These are phyloP conservation scores for Ajuga reptans DNA, from an alignment of 305 asterid species.

Conservation along the genomic window DNA sequence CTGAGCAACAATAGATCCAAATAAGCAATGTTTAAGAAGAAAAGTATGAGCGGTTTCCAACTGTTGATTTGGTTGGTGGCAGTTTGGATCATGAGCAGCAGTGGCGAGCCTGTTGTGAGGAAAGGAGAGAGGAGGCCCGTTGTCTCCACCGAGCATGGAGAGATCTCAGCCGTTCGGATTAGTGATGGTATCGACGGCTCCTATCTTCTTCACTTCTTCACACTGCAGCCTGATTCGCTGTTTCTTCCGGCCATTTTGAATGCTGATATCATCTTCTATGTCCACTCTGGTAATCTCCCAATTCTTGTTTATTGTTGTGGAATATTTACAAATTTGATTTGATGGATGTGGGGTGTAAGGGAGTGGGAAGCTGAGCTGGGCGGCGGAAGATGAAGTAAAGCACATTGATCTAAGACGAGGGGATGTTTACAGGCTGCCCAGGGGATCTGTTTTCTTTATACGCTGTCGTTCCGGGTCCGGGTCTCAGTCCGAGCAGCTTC, in stretches of 20 bases:
- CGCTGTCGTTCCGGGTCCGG: constrained; percentile 44
- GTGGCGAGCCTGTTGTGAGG: constrained; percentile 25
- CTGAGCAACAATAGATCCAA: too few species aligned
- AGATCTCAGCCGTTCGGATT: constrained; percentile 35
- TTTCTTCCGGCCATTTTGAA: constrained; percentile 52
- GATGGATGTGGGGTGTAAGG: constrained; percentile 29
- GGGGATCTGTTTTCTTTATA: constrained; percentile 51
- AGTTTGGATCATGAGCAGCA: too few species aligned
- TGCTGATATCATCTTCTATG: constrained; percentile 57
- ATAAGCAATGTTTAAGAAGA: not conserved
- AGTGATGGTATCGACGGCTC: constrained; percentile 32
- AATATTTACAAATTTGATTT: too few species aligned
- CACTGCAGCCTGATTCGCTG: constrained; percentile 46
- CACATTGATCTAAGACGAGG: constrained; percentile 37
- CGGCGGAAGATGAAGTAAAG: constrained; percentile 36
- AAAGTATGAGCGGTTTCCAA: not conserved
- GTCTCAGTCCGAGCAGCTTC: constrained; percentile 32
- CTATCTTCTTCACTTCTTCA: constrained; percentile 49
- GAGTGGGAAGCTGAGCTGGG: constrained; percentile 60
- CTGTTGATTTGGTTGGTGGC: not conserved
- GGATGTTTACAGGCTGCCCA: constrained; percentile 44
- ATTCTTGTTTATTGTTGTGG: not conserved
- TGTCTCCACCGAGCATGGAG: constrained; percentile 41
- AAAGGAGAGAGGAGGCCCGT: constrained; percentile 30
- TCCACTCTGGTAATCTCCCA: constrained; percentile 40